Evolutionary conservation across 1,139 yeast species (phyloP), one percentile per base, ranked within the genome.

Genomic region (Scheffersomyces parashehatae): DNA sequence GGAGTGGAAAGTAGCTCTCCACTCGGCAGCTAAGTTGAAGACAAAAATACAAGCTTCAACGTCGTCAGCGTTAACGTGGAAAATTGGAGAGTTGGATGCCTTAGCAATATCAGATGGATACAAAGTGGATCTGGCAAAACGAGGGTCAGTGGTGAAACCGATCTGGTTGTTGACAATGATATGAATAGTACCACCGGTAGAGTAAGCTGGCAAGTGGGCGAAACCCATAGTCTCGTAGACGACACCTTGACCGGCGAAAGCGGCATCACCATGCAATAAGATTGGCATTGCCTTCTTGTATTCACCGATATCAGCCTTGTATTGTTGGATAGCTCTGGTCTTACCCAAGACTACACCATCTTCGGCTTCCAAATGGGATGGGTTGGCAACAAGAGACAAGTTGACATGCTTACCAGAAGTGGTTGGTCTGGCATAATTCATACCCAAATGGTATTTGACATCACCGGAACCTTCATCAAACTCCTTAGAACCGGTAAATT

Each of bases 51-150:
- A 84, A 37, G 96, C 90, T 75, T 93, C 99, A 54, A 88, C 91
- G 65, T 95, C 99, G 67, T 93, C 98, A 24, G 98, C 98, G 64
- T 93, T 93, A 42, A 93, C 98, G 71, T 93, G 99, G 95, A 93
- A 93, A 61, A 93, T 90, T 53, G 99, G 99, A 26, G 98, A 97
- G 64, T 93, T 93, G 65, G 89, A 87, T 35, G 96, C 77, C 76
- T 95, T 95, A 58, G 98, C 99, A 64, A 95, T 81, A 74, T 93
- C 99, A 20, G 97, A 88, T 59, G 99, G 98, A 70, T 93, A 95
- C 61, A 95, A 93, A 39, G 99, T 93, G 29, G 99, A 93, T 77
- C 99, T 85, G 31, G 97, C 91, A 62, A 87, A 87, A 75, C 97
- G 82, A 56, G 99, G 99, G 68, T 93, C 98, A 41, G 99, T 93